Base-by-base conservation (phyloP, 805 yeast species). In the Kluyveromyces siamensis region DNA sequence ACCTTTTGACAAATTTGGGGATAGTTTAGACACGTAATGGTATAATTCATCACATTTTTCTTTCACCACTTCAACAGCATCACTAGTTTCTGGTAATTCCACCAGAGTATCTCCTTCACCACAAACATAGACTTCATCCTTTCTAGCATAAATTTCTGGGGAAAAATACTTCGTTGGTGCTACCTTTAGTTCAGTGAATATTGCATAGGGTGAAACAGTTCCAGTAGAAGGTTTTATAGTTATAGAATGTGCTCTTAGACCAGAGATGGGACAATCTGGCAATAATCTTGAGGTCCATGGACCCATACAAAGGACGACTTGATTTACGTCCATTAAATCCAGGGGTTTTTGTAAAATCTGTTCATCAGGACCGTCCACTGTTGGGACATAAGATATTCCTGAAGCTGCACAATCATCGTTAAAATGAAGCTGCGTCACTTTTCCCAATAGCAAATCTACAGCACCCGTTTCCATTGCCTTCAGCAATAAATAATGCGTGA, bases 31-130 rank as follows among this genome's bases (percentile, higher is more conserved):
- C 10, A 91, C 97, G 61, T 83, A 84, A 54, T 76, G 74, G 65
- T 86, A 90, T 49, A 91, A 71, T 54, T 86, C 88, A 57, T 90
- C 96, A 70, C 98, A 93, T 63, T 87, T 86, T 44, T 83, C 86
- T 50, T 81, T 77, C 19, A 86, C 87, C 25, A 91, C 93, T 65
- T 84, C 89, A 30, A 91, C 96, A 54, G 89, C 95, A 60, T 88
- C 96, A 0, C 96, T 87, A 0, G 96, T 85, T 59, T 88, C 96
- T 4, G 98, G 99, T 35, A 93, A 79, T 48, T 86, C 90, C 25
- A 86, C 95, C 18, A 84, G 76, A 1, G 95, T 82, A 61, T 89
- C 97, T 42, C 96, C 96, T 67, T 93, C 99, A 41, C 99, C 98
- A 69, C 98, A 91, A 1, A 93, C 93, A 60, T 90, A 91, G 40